Base-by-base conservation (phyloP, 2,329 filamentous ascomycete genomes). In the Verticillium longisporum region DNA sequence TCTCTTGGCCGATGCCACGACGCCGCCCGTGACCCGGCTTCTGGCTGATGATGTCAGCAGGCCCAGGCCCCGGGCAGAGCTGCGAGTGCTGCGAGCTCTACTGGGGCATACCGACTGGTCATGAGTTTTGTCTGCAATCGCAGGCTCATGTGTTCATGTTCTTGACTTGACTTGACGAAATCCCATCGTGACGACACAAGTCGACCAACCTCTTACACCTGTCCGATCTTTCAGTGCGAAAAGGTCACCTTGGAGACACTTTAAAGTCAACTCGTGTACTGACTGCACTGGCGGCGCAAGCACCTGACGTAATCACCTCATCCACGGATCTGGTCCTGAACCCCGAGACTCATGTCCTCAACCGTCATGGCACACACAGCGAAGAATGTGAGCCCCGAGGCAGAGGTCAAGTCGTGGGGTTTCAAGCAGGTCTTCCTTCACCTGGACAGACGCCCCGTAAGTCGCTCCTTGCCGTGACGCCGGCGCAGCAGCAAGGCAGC, bases 381-480 rank as follows among this genome's bases (percentile, higher is more conserved):
- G 14, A 45, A 32, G 36, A 57, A 73, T 60, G 72, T 70, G 62
- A 77, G 83, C 50, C 76, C 78, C 41, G 88, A 91, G 71, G 74
- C 77, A 57, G 77, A 89, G 68, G 88, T 91, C 32, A 79, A 79
- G 38, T 84, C 83, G 1, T 91, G 88, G 88, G 88, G 88, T 1
- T 92, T 91, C 70, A 66, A 71, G 2, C 79, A 86, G 57, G 87
- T 90, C n/a, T n/a, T n/a, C n/a, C 68, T 90, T 90, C 65, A 90
- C 87, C 2, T 91, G 88, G 88, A 86, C 82, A 7, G 89, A 91
- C 72, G 75, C 78, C 26, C 84, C 87, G 88, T 90, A 80, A 71
- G 85, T 81, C 26, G 26, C 26, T 3, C 26, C 26, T 15, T 21
- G n/a, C 6, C n/a, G 7, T 55, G 7, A 11, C 6, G 26, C 33